Conservation (phyloP, 2,329 filamentous ascomycete species). For the Colletotrichum gloeosporioides region DNA sequence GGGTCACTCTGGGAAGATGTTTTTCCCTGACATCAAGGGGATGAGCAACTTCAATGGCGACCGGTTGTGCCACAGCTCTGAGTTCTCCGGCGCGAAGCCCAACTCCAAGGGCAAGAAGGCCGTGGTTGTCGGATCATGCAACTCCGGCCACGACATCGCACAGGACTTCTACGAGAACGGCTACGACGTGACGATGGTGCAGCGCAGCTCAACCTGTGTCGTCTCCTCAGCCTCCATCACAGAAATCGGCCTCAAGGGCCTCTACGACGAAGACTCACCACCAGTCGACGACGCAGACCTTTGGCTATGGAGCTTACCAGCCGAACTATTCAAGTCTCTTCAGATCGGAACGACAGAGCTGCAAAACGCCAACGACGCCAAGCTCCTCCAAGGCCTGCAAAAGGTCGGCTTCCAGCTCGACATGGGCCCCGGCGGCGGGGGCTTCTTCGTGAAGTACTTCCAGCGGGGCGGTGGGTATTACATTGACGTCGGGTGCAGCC, state of each 20-base stretch:
- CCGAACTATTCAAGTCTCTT: constrained; percentile 63
- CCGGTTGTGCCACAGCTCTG: constrained; percentile 60
- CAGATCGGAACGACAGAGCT: constrained; percentile 50
- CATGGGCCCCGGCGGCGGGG: constrained; percentile 52
- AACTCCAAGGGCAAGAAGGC: constrained; percentile 61
- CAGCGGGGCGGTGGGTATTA: constrained; percentile 37
- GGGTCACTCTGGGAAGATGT: constrained; percentile 71
- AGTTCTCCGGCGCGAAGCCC: constrained; percentile 58
- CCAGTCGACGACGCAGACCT: constrained; percentile 72
- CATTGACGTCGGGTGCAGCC: constrained; percentile 29
- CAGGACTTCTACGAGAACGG: constrained; percentile 73
- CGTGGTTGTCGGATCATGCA: constrained; percentile 71
- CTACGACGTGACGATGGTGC: constrained; percentile 72
- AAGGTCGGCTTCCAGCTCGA: constrained; percentile 68
- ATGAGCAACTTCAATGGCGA: constrained; percentile 61
- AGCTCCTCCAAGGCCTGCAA: constrained; percentile 48
- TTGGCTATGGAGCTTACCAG: constrained; percentile 61
- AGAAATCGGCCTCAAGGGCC: constrained; percentile 56
- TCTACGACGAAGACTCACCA: constrained; percentile 60
- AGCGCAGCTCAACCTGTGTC: constrained; percentile 71
- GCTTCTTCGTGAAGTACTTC: constrained; percentile 48
- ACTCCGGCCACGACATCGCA: constrained; percentile 73
- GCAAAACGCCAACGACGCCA: constrained; percentile 42
- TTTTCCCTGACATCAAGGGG: constrained; percentile 58
- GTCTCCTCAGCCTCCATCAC: constrained; percentile 60